Conservation (phyloP, 257 asterid genomes). For the Marsdenia floribunda region DNA sequence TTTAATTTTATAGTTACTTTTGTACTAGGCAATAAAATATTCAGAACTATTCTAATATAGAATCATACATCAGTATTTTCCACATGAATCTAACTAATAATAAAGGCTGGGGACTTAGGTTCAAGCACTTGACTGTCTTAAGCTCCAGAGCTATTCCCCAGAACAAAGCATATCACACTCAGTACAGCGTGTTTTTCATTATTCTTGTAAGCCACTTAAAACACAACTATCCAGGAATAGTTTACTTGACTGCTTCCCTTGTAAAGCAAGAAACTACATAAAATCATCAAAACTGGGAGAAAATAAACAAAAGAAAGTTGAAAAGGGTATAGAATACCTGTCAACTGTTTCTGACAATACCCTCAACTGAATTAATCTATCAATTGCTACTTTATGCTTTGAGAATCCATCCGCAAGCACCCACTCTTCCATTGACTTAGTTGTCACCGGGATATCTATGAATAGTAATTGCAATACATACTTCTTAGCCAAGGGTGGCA, state of each 20-base stretch:
- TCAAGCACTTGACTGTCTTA: not conserved
- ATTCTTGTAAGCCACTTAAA: not conserved
- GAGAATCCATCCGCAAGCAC: conserved; percentile 77
- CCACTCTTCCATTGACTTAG: conserved; percentile 83
- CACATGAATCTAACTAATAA: not conserved
- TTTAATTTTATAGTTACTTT: not conserved
- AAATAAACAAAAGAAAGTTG: conserved; percentile 4
- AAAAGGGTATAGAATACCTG: conserved; percentile 36
- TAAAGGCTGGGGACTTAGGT: too few relatives aligned
- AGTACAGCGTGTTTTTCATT: not conserved
- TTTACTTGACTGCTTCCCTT: not conserved
- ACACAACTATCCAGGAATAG: not conserved
- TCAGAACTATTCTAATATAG: not conserved
- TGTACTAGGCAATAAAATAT: not conserved
- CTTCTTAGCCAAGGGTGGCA: conserved; percentile 95
- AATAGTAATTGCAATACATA: conserved; percentile 72
- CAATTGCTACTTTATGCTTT: conserved; percentile 85
- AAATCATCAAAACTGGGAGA: conserved; percentile 7
- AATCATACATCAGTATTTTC: not conserved
- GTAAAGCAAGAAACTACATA: not conserved
- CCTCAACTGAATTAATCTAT: conserved; percentile 79
- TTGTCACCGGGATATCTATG: conserved; percentile 60
- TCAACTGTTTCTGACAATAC: conserved; percentile 76
- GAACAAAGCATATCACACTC: not conserved
- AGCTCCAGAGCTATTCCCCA: not conserved